These are phyloP conservation scores for Fusarium sp. DNA, from an alignment of 2,329 filamentous ascomycete species.

Conservation along the genomic window DNA sequence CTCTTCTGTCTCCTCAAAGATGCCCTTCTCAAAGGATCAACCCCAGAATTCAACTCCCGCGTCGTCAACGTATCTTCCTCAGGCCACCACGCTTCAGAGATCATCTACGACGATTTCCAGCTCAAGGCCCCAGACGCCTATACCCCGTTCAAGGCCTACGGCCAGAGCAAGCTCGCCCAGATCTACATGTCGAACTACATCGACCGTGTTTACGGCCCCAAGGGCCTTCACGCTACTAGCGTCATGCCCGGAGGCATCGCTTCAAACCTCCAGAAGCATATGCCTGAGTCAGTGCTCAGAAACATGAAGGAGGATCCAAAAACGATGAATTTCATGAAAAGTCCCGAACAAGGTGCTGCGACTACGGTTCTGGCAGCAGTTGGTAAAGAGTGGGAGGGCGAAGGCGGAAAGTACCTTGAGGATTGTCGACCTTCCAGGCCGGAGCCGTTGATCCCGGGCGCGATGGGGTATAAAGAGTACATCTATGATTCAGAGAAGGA, in stretches of 20 bases:
- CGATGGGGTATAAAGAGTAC: not conserved
- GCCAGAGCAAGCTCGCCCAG: slow-evolving; percentile 31
- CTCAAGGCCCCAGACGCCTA: slow-evolving; percentile 13
- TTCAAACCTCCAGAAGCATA: not conserved
- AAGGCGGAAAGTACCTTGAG: not conserved
- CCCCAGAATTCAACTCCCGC: slow-evolving; percentile 53
- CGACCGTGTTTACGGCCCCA: slow-evolving; percentile 13
- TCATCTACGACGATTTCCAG: slow-evolving; percentile 23
- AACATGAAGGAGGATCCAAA: not conserved
- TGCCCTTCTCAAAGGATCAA: slow-evolving; percentile 51
- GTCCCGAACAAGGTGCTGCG: not conserved
- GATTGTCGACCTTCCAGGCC: not conserved
- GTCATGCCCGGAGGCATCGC: slow-evolving; percentile 19
- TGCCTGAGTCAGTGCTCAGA: not conserved
- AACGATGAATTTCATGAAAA: not conserved
- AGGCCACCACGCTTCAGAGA: slow-evolving; percentile 46
- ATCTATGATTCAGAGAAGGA: not conserved
- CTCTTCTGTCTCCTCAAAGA: slow-evolving; percentile 52
- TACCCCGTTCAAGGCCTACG: slow-evolving; percentile 19
- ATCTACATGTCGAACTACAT: slow-evolving; percentile 38
- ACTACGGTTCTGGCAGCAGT: not conserved
- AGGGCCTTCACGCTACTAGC: slow-evolving; percentile 24
- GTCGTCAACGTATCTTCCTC: slow-evolving; percentile 57
- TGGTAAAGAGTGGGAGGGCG: not conserved
- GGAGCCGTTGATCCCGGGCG: not conserved